phyloP scores from a whole-genome alignment of 2,329 filamentous ascomycete genomes.

The Fusarium penzigii region DNA sequence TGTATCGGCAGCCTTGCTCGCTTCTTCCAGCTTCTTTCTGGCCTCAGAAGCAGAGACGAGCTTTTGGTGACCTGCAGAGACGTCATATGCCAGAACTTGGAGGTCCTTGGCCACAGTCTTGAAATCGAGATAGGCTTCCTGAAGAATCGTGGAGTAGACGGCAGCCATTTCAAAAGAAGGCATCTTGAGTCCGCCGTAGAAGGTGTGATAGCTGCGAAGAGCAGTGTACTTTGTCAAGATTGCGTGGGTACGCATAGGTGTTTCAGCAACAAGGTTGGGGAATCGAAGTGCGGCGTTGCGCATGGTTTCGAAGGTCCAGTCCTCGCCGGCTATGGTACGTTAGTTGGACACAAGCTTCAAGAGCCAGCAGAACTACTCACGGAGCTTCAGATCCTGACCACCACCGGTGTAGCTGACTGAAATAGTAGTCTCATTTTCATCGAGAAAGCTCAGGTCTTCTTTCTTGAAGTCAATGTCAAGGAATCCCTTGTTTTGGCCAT shows the following conservation, averaged over 20 bases:
- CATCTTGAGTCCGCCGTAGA: neutral
- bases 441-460: neutral
- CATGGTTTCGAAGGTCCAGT: slow-evolving; percentile 12
- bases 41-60: neutral
- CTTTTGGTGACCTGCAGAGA: neutral
- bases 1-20: neutral
- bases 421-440: slow-evolving; percentile 8
- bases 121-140: slow-evolving; percentile 10
- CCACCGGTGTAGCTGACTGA: slow-evolving; percentile 11
- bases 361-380: neutral
- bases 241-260: slow-evolving; percentile 10
- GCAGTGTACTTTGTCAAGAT: slow-evolving; percentile 11
- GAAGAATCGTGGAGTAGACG: slow-evolving; percentile 1
- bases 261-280: slow-evolving; percentile 2
- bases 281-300: slow-evolving; percentile 4
- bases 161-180: slow-evolving; percentile 1
- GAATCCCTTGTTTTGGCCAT: neutral
- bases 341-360: too few relatives aligned
- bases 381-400: slow-evolving; percentile 3
- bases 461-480: slow-evolving; percentile 2
- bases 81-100: slow-evolving; percentile 6
- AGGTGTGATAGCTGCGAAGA: slow-evolving; percentile 1
- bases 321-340: neutral
- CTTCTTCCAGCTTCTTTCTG: neutral
- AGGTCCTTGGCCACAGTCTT: slow-evolving; percentile 4